Evolutionary conservation across 495 filamentous ascomycete genomes (phyloP), one percentile per base, ranked within the genome.

Genomic region (Letharia columbiana): DNA sequence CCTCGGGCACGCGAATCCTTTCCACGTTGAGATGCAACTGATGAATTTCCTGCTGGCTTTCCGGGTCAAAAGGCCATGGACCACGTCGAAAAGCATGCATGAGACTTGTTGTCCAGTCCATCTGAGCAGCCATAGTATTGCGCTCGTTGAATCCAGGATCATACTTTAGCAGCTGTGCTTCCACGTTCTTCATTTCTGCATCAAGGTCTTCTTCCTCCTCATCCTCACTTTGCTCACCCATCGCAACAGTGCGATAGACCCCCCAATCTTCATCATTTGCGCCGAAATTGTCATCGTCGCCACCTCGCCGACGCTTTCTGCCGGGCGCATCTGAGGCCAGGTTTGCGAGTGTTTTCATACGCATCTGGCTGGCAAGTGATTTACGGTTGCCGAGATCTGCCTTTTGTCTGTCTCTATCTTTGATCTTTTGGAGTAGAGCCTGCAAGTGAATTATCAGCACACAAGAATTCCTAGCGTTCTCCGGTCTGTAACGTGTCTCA

Each of bases 201-300:
- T 83, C 84, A 0, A 96, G 81, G 68, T 97, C 93, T 76, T 96
- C 92, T 69, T 96, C 92, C 64, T 91, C 88, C 67, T 90, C 87
- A 23, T 89, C 87, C 72, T 92, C 91, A 69, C 86, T 88, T 23
- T 77, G 76, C 12, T 88, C 86, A 20, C 89, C 91, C 2, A 87
- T 91, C 5, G 91, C 91, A 52, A 98, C 92, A 35, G 86, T 88
- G 28, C 95, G 87, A 76, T 98, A 98, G 18, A 98, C 91, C 62
- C 89, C 89, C 94, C 94, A 98, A 75, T 98, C 94, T 65, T 93
- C 91, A 70, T 98, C 94, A 73, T 98, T 94, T 44, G 93, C 92
- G 64, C 94, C 94, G 73, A 98, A 98, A 66, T 89, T 90, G 72
- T 98, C 94, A 71, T 98, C 94, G 64, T 85, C 84, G 23, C 80